Evolutionary conservation across 306 rosid genomes (phyloP).

Genomic region (Dalbergia cochinchinensis): DNA sequence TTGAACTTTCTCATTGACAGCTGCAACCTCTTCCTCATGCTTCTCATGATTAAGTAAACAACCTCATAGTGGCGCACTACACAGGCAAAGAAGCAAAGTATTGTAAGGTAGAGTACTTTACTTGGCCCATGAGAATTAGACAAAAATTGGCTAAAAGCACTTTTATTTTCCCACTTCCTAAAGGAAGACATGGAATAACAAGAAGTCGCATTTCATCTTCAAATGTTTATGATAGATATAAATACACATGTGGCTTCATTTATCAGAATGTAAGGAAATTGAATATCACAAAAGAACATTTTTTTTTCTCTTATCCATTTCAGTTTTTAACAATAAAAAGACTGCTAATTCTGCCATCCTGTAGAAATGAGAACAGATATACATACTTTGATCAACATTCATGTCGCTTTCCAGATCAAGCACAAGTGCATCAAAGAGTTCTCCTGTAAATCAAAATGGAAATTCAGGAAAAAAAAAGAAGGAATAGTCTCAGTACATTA

Average conservation of each 20-base stretch:
- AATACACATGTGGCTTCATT: slow-evolving; percentile 24
- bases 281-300: not conserved
- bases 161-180: not conserved
- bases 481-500: slow-evolving; percentile 15
- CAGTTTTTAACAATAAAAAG: slow-evolving; percentile 2
- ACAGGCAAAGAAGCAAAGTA: slow-evolving; percentile 31
- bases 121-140: slow-evolving; percentile 26
- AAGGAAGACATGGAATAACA: slow-evolving; percentile 13
- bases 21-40: slow-evolving; percentile 75
- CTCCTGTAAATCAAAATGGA: slow-evolving; percentile 60
- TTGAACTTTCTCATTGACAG: slow-evolving; percentile 78
- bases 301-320: slow-evolving; percentile 1
- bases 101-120: slow-evolving; percentile 41
- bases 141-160: not conserved
- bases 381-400: slow-evolving; percentile 70
- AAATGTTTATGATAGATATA: slow-evolving; percentile 7
- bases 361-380: slow-evolving; percentile 27
- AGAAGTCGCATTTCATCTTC: slow-evolving; percentile 13
- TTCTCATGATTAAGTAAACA: slow-evolving; percentile 88
- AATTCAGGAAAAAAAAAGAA: not conserved
- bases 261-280: not conserved
- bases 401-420: slow-evolving; percentile 74
- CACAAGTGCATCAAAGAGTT: slow-evolving; percentile 71
- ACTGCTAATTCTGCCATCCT: slow-evolving; percentile 20
- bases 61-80: slow-evolving; percentile 95